Conservation (phyloP, 2,329 filamentous ascomycete genomes). For the Ophiosphaerella narmari region DNA sequence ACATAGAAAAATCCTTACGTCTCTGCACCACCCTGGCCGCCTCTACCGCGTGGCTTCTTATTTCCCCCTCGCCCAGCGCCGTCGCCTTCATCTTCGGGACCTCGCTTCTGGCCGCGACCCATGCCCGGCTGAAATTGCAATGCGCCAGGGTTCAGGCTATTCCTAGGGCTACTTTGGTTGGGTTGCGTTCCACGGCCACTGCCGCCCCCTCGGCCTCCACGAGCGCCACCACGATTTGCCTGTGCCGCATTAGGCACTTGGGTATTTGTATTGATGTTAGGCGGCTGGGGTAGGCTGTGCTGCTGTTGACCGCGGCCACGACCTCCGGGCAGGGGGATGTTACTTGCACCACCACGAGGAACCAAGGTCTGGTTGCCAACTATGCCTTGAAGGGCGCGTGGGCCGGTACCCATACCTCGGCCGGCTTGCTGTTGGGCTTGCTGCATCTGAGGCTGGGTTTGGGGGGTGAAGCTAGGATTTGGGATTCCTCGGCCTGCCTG, state of each 20-base stretch:
- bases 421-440: conserved; percentile 25
- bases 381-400: conserved; percentile 33
- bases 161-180: conserved; percentile 24
- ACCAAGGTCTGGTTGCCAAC: conserved; percentile 34
- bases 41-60: conserved; percentile 33
- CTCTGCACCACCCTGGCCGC: conserved; percentile 23
- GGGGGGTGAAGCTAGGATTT: conserved; percentile 28
- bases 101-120: conserved; percentile 41
- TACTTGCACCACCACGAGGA: conserved; percentile 37
- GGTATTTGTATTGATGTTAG: conserved; percentile 16
- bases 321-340: conserved; percentile 39
- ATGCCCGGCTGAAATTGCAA: conserved; percentile 33
- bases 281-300: conserved; percentile 20
- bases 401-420: conserved; percentile 33
- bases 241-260: conserved; percentile 18
- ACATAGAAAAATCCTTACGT: neutral
- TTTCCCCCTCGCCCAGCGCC: conserved; percentile 33
- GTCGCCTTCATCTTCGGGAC: conserved; percentile 36
- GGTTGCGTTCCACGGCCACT: conserved; percentile 24
- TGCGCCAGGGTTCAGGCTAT: conserved; percentile 43
- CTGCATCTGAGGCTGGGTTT: conserved; percentile 19
- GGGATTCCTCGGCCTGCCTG: conserved; percentile 26
- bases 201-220: conserved; percentile 30
- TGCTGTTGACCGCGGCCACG: conserved; percentile 24
- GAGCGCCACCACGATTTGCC: conserved; percentile 34